Evolutionary conservation across 805 yeast species (phyloP), one percentile per base, ranked within the genome.

Genomic region (Phaffomyces opuntiae): DNA sequence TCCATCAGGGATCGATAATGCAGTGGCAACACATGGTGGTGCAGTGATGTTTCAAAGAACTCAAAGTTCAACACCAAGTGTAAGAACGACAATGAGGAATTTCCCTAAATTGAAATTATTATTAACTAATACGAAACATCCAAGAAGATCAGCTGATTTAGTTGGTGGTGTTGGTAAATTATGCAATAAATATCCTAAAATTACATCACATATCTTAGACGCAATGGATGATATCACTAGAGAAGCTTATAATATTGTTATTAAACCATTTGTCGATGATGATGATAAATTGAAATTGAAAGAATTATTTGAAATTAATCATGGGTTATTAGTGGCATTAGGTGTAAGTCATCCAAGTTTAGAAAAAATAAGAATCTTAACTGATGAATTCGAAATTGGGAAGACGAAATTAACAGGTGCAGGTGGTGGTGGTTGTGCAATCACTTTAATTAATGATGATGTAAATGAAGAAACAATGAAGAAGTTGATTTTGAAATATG

Each of bases 401-500:
- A 80, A 84, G 47, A 91, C 99, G 0, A 93, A 93, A 63, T 74
- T 93, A 45, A 93, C 99, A 0, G 99, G 99, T 37, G 99, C 99
- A 0, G 99, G 99, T 33, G 99, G 99, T 19, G 99, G 99, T 42
- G 99, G 99, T 2, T 93, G 99, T 70, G 96, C 98, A 11, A 83
- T 93, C 46, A 93, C 98, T 0, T 66, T 93, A 35, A 70, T 90
- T 14, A 68, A 76, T 40, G 63, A 60, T 4, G 58, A 59, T 16
- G 60, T 76, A 8, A 56, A 58, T 1, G 63, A 64, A 24, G 54
- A 56, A 8, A 57, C 53, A 17, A 54, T 72, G 33, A 62, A 68
- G 11, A 59, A 65, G 5, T 71, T 73, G 21, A 61, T 63, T 6
- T 36, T 45, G 1, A 66, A 64, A 46, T 72, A 76, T 41, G 60